Conservation (phyloP, 2,329 filamentous ascomycete species). For the Emmonsiellopsis sp. region DNA sequence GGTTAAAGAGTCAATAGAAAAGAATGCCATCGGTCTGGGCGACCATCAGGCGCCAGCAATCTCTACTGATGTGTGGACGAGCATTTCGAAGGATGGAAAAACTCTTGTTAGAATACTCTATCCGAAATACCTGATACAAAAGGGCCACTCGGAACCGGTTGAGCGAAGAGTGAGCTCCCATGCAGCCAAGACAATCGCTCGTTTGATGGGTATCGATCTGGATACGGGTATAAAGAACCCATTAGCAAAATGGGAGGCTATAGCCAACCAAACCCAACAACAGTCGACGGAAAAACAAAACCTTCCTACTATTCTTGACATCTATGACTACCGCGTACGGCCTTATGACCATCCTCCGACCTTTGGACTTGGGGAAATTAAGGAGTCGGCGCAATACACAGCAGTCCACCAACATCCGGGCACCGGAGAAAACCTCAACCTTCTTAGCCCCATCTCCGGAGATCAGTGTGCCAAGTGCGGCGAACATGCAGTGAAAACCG, state of each 20-base stretch:
- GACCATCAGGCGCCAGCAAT: slow-evolving; percentile 19
- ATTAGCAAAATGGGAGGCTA: slow-evolving; percentile 42
- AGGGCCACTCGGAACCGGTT: slow-evolving; percentile 20
- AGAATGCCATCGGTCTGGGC: slow-evolving; percentile 3
- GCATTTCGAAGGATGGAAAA: slow-evolving; percentile 46
- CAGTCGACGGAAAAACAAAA: background rate
- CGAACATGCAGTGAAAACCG: slow-evolving; percentile 51
- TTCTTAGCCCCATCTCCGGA: slow-evolving; percentile 56
- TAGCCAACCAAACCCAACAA: slow-evolving; percentile 18
- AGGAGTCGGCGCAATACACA: slow-evolving; percentile 19
- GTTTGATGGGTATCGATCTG: slow-evolving; percentile 50
- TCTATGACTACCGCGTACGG: slow-evolving; percentile 33
- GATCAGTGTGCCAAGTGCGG: slow-evolving; percentile 66
- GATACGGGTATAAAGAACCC: slow-evolving; percentile 61
- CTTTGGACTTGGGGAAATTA: slow-evolving; percentile 24
- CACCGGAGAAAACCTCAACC: slow-evolving; percentile 43
- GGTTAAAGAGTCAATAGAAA: slow-evolving; percentile 1
- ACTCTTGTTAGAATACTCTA: slow-evolving; percentile 64
- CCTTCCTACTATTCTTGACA: slow-evolving; percentile 21
- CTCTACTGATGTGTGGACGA: slow-evolving; percentile 31
- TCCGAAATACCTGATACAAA: slow-evolving; percentile 36
- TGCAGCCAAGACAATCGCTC: slow-evolving; percentile 50
- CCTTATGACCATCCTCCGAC: slow-evolving; percentile 28
- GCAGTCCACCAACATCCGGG: slow-evolving; percentile 29
- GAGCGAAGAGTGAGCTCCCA: slow-evolving; percentile 45